Conservation (phyloP, 2,329 filamentous ascomycete genomes). For the Thermothelomyces thermophilus region DNA sequence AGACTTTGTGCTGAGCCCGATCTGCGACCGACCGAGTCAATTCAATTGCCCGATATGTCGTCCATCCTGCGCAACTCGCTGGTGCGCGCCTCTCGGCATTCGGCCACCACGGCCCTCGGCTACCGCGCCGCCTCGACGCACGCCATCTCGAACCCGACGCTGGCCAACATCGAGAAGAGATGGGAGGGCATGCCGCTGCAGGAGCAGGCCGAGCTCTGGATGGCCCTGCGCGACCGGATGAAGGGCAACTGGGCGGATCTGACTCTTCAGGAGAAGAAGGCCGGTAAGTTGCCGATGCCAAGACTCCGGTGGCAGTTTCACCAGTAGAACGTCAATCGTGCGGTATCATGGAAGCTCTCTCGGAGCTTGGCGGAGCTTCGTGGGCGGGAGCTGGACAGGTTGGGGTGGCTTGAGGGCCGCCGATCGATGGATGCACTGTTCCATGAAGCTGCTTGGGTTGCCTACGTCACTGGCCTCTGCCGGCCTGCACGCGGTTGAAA, state of each 20-base stretch:
- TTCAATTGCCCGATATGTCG: constrained; percentile 47
- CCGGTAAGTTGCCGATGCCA: constrained; percentile 61
- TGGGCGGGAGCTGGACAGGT: background rate
- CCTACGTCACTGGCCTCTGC: constrained; percentile 7
- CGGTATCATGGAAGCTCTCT: constrained; percentile 7
- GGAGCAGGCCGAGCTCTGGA: constrained; percentile 99
- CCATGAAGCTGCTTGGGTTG: background rate
- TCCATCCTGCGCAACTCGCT: constrained; percentile 46
- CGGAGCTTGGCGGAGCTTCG: constrained; percentile 4
- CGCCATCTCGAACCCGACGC: constrained; percentile 94
- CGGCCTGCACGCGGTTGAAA: background rate
- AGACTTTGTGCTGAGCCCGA: constrained; percentile 11
- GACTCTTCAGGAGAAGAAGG: constrained; percentile 97
- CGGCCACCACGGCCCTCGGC: constrained; percentile 35
- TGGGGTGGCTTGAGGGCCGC: background rate
- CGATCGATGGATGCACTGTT: constrained; percentile 17
- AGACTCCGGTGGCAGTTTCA: background rate
- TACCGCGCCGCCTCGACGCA: constrained; percentile 61
- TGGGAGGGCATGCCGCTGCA: constrained; percentile 97
- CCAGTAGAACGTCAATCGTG: background rate
- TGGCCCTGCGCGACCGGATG: constrained; percentile 96
- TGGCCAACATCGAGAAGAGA: constrained; percentile 98
- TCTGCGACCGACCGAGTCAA: constrained; percentile 6
- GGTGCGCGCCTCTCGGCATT: constrained; percentile 36
- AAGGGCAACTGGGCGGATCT: constrained; percentile 95